Base-by-base conservation (phyloP, 305 asterid genomes). In the Petunia hybrid region DNA sequence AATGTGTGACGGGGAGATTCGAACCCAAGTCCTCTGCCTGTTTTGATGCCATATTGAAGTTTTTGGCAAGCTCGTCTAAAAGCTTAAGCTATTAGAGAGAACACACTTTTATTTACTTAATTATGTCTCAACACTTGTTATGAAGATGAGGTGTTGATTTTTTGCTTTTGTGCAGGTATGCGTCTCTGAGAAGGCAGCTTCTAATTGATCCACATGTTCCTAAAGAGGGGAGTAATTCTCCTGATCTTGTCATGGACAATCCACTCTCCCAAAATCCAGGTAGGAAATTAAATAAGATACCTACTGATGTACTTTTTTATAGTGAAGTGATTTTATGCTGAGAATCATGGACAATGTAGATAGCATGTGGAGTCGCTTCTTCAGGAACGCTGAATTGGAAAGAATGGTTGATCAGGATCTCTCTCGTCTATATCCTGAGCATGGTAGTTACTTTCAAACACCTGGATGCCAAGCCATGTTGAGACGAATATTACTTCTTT, bases 341-440 rank as follows among this genome's bases (percentile, higher is more conserved):
- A 81, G 78, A 22, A 43, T 79, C 53, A 81, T 59, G 42, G 79
- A 10, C n/a, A n/a, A 8, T 43, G 80, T 84, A 94, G 98, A 95
- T 87, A 95, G 99, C 91, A 93, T 89, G 95, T 95, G 99, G 98
- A 91, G 98, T 61, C 99, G 95, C 38, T 95, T 92, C 86, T 93
- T 95, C 82, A 89, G 86, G 80, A 92, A 90, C 76, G 98, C 99
- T 8, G 98, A 93, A 82, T 82, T 95, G 82, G 98, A 93, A 89
- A 90, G 91, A 83, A 92, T 91, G 98, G 92, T 95, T 69, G 99
- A 95, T 85, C 97, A 95, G 87, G 99, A 95, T 90, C 88, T 93
- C 89, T 85, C 95, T 3, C 99, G 98, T 35, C 85, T 95, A 82
- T 95, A 93, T 87, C 98, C 97, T 84, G 99, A 95, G 84, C 92